Evolutionary conservation across 164 flowering plant genomes (phyloP).

Genomic region (Stephania japonica): DNA sequence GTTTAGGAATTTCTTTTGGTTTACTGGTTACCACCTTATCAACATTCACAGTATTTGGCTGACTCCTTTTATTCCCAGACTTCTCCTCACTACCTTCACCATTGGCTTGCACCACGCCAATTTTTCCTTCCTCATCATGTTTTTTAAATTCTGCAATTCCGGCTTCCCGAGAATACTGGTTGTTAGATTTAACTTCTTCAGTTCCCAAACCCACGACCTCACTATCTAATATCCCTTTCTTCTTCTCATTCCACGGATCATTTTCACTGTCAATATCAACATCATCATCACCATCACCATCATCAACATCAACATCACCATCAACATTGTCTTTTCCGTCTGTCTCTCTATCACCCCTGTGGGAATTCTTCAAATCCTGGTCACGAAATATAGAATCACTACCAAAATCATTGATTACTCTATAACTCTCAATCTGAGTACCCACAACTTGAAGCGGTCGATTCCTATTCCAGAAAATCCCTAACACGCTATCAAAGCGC

Average conservation of each 20-base stretch:
- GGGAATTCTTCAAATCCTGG: conserved; percentile 92
- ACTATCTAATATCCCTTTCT: conserved; percentile 23
- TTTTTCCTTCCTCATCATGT: conserved; percentile 24
- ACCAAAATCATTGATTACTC: conserved; percentile 60
- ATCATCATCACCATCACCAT: conserved; percentile 9
- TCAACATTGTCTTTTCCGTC: conserved; percentile 77
- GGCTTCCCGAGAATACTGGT: conserved; percentile 59
- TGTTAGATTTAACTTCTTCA: conserved; percentile 42
- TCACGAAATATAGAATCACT: conserved; percentile 55
- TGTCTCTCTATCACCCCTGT: conserved; percentile 89
- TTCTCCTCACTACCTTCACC: conserved; percentile 20
- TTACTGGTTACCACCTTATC: conserved; percentile 9
- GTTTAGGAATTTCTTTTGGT: not conserved
- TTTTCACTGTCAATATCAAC: conserved; percentile 27
- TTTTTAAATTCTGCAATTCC: conserved; percentile 37
- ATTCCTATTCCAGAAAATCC: not conserved
- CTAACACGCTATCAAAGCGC: not conserved
- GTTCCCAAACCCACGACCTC: conserved; percentile 15
- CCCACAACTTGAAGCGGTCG: not conserved
- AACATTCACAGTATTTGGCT: conserved; percentile 15
- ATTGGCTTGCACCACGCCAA: conserved; percentile 18
- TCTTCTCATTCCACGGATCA: conserved; percentile 14
- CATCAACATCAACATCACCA: not conserved
- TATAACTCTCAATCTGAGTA: conserved; percentile 31
- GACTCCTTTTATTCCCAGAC: conserved; percentile 11